Conservation (phyloP, 768 basidiomycete genomes). For the Tubosaeta sp. region DNA sequence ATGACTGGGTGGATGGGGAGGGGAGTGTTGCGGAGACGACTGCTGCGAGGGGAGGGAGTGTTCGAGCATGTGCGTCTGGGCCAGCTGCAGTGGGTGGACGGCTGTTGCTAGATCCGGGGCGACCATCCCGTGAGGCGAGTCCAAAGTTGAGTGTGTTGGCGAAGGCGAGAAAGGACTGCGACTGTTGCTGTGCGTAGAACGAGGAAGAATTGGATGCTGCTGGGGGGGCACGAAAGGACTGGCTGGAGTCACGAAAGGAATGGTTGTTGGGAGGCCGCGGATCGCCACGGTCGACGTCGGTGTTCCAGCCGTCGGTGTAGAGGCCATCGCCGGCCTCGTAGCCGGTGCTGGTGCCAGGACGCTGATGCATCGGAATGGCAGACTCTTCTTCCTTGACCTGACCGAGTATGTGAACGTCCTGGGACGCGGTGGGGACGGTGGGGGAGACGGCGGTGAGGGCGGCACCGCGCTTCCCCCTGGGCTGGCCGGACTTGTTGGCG, state of each 20-base stretch:
- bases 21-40: constrained; percentile 72
- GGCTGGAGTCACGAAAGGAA: constrained; percentile 78
- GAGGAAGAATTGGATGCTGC: constrained; percentile 38
- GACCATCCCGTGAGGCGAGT: constrained; percentile 38
- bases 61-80: constrained; percentile 40
- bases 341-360: constrained; percentile 71
- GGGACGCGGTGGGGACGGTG: constrained; percentile 13
- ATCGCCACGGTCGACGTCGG: constrained; percentile 36
- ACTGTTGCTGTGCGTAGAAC: constrained; percentile 39
- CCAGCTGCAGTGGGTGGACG: constrained; percentile 52
- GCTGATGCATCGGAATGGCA: constrained; percentile 38
- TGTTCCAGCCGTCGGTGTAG: constrained; percentile 33
- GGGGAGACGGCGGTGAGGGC: constrained; percentile 17
- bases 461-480: constrained; percentile 38
- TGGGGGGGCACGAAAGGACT: constrained; percentile 74
- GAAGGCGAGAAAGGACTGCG: constrained; percentile 71
- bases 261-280: constrained; percentile 42
- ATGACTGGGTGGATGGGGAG: constrained; percentile 38
- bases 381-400: constrained; percentile 41
- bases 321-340: constrained; percentile 51
- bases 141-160: constrained; percentile 44
- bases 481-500: constrained; percentile 37
- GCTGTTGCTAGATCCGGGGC: constrained; percentile 46
- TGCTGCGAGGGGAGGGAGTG: constrained; percentile 71
- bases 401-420: constrained; percentile 23